A percentile compares a stretch with the other conserved stretches of the same genome.
phyloP scores from a whole-genome alignment of 441 rosid species.

The Jatropha podagrica region DNA sequence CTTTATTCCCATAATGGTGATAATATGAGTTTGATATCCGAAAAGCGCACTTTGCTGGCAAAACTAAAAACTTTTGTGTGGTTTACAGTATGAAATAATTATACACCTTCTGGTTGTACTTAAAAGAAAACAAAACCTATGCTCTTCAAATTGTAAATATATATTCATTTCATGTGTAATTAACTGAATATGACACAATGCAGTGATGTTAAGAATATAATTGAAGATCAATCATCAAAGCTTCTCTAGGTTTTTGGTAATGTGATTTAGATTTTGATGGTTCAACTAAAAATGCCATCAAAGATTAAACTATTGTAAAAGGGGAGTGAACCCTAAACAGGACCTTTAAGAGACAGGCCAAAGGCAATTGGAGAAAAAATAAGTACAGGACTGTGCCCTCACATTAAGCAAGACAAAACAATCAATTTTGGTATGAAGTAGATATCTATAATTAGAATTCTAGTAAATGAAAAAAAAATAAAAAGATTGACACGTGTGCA shows the following conservation, averaged over 20 bases:
- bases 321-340: constrained; percentile 6
- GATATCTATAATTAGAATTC: constrained; percentile 18
- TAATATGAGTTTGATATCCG: too few relatives aligned
- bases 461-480: not conserved
- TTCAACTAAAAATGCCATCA: constrained; percentile 5
- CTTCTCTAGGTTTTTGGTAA: not conserved
- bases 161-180: too few relatives aligned
- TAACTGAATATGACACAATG: too few relatives aligned
- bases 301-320: not conserved
- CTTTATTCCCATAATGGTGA: too few relatives aligned
- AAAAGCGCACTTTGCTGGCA: too few relatives aligned
- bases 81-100: too few relatives aligned
- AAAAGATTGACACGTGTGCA: constrained; percentile 3
- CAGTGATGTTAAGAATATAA: too few relatives aligned
- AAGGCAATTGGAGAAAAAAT: not conserved
- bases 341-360: constrained; percentile 2
- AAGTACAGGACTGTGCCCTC: not conserved
- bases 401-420: constrained; percentile 4
- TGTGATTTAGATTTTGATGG: constrained; percentile 12
- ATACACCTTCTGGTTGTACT: too few relatives aligned
- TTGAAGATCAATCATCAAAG: not conserved
- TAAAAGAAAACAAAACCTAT: too few relatives aligned
- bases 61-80: too few relatives aligned
- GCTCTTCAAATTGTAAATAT: too few relatives aligned
- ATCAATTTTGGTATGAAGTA: constrained; percentile 24